A percentile compares a stretch with the other conserved stretches of the same genome.
Evolutionary conservation across 2,329 filamentous ascomycete genomes (phyloP).

Genomic region (Lachnellula cervina): DNA sequence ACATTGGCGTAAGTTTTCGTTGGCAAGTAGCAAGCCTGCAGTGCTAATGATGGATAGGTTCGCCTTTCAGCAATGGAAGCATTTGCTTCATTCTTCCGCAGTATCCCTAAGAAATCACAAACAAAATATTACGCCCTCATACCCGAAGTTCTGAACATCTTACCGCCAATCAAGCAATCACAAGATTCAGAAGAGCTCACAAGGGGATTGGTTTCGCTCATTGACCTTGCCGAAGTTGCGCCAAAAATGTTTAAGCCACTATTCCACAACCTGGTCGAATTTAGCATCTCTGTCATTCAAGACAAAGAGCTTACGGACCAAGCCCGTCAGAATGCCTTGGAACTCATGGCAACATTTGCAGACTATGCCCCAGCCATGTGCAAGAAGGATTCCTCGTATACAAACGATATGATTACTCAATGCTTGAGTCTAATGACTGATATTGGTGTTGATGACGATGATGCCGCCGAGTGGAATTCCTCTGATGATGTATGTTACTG

Average conservation of each 20-base stretch:
- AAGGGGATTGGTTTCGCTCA: slow-evolving; percentile 82
- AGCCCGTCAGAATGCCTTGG: slow-evolving; percentile 88
- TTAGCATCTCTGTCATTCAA: slow-evolving; percentile 88
- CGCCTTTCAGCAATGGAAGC: slow-evolving; percentile 93
- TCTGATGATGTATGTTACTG: slow-evolving; percentile 74
- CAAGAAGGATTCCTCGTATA: slow-evolving; percentile 88
- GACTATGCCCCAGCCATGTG: slow-evolving; percentile 94
- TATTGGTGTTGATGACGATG: slow-evolving; percentile 88
- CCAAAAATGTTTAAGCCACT: slow-evolving; percentile 96
- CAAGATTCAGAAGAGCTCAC: slow-evolving; percentile 88
- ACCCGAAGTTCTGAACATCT: slow-evolving; percentile 87
- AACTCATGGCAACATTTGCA: slow-evolving; percentile 96
- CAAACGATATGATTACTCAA: slow-evolving; percentile 95
- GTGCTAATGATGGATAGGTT: slow-evolving; percentile 49
- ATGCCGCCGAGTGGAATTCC: slow-evolving; percentile 87
- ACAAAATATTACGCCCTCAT: slow-evolving; percentile 82
- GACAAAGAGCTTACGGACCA: slow-evolving; percentile 92
- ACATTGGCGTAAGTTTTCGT: slow-evolving; percentile 58
- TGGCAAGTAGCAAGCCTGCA: not conserved
- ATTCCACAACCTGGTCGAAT: slow-evolving; percentile 90
- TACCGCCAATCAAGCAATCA: slow-evolving; percentile 88
- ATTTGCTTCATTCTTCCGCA: slow-evolving; percentile 93
- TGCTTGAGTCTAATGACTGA: slow-evolving; percentile 98
- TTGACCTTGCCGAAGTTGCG: slow-evolving; percentile 89
- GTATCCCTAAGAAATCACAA: slow-evolving; percentile 81